Base-by-base conservation (phyloP, 2,329 filamentous ascomycete species). In the Karstenula rhodostoma region DNA sequence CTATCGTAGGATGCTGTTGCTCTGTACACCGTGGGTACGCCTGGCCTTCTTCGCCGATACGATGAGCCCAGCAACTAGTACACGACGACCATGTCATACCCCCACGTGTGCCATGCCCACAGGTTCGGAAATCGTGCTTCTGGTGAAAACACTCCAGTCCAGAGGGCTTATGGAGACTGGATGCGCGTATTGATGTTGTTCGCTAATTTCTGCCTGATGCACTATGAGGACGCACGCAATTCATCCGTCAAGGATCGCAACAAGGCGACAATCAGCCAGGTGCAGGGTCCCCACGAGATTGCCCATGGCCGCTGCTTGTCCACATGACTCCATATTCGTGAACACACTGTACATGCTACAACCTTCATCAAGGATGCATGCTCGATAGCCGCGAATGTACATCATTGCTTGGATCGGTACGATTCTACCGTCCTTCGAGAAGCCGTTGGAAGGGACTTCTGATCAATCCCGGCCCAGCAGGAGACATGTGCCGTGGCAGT, bases 301-400 rank as follows among this genome's bases (percentile, higher is more conserved):
- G 49, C 59, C 44, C 60, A 35, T 52, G 55, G 49, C 59, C 47
- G 61, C 57, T 64, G 59, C 59, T 67, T 65, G 57, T 56, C 59
- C 56, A 59, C 59, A 58, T 64, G 60, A 60, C 65, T 64, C 52
- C 40, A 43, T 37, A 52, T 32, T 64, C 56, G 62, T 56, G 47
- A 46, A 50, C 58, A 52, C 62, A 69, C 67, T 72, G 57, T 70
- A 69, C 51, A 58, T 70, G 69, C 63, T 65, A 70, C 68, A 63
- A 25, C 48, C 57, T 56, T 54, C 60, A 53, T 58, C 50, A 57
- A 63, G 56, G 62, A 64, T 64, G 60, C 61, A 59, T 55, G 29
- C 27, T 35, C 52, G 52, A 46, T 55, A 32, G 59, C 56, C 58
- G 62, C 56, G 55, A 50, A 66, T 29, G 63, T 59, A 63, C 50